Evolutionary conservation across 768 basidiomycete genomes (phyloP).

Genomic region (Clavulina sp.): DNA sequence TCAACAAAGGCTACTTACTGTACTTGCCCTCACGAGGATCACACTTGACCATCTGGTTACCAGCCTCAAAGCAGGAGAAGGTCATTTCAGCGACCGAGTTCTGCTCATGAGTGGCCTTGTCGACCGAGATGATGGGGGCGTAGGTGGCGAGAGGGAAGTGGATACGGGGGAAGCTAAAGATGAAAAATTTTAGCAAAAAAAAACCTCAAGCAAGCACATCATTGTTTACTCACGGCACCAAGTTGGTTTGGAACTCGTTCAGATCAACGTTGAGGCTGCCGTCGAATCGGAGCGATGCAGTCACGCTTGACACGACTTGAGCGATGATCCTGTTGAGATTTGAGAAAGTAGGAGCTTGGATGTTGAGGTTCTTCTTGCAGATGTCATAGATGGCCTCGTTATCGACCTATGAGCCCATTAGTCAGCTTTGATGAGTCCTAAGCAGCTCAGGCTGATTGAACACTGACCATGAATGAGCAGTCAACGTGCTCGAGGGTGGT

Average conservation of each 20-base stretch:
- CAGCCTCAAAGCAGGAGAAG: conserved; percentile 90
- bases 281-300: conserved; percentile 92
- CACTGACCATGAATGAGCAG: conserved; percentile 91
- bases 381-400: conserved; percentile 99
- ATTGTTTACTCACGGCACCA: conserved; percentile 63
- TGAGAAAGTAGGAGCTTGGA: conserved; percentile 70
- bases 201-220: neutral
- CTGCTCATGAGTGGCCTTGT: conserved; percentile 91
- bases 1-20: conserved; percentile 35
- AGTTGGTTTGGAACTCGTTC: conserved; percentile 96
- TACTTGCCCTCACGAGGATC: conserved; percentile 98
- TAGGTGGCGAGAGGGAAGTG: conserved; percentile 97
- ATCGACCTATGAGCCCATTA: conserved; percentile 45
- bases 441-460: neutral
- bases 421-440: conserved; percentile 1
- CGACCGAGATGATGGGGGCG: conserved; percentile 79
- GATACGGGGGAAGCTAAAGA: conserved; percentile 77
- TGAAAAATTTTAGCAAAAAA: neutral
- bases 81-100: conserved; percentile 99
- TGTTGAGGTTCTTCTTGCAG: conserved; percentile 88
- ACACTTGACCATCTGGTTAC: conserved; percentile 88
- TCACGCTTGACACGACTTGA: conserved; percentile 96
- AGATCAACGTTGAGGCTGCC: conserved; percentile 95
- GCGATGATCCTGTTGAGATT: conserved; percentile 96
- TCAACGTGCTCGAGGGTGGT: conserved; percentile 99